Conservation (phyloP, 78 protist species). For the Dictyostelium capitatum region DNA sequence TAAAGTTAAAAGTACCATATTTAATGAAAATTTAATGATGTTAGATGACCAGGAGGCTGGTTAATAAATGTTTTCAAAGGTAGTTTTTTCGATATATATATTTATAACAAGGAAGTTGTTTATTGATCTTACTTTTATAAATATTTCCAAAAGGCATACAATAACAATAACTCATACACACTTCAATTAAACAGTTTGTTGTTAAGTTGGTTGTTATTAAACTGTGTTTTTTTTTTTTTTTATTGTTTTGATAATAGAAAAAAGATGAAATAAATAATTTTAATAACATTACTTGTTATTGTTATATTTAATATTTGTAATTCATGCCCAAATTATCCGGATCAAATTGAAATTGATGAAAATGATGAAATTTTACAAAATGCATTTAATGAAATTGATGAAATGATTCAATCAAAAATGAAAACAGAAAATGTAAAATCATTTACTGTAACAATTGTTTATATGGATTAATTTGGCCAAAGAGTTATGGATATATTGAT, state of each 20-base stretch:
- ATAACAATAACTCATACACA: too few species aligned
- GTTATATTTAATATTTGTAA: neutral
- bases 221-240: too few species aligned
- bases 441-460: conserved; percentile 42
- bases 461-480: conserved; percentile 38
- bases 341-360: conserved; percentile 20
- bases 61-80: neutral
- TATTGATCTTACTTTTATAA: too few species aligned
- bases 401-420: neutral
- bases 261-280: too few species aligned
- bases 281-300: too few species aligned
- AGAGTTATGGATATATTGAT: conserved; percentile 24
- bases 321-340: conserved; percentile 34
- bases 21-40: conserved; percentile 36
- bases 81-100: too few species aligned
- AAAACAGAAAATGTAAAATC: neutral
- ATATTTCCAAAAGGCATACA: too few species aligned
- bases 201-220: too few species aligned
- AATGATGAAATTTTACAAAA: neutral
- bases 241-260: too few species aligned
- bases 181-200: too few species aligned
- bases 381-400: conserved; percentile 30
- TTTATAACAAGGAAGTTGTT: too few species aligned
- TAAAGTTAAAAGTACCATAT: conserved; percentile 38
- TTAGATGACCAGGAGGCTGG: conserved; percentile 62